Evolutionary conservation across 83 land plant genomes (phyloP).

Genomic region (Picea abies): DNA sequence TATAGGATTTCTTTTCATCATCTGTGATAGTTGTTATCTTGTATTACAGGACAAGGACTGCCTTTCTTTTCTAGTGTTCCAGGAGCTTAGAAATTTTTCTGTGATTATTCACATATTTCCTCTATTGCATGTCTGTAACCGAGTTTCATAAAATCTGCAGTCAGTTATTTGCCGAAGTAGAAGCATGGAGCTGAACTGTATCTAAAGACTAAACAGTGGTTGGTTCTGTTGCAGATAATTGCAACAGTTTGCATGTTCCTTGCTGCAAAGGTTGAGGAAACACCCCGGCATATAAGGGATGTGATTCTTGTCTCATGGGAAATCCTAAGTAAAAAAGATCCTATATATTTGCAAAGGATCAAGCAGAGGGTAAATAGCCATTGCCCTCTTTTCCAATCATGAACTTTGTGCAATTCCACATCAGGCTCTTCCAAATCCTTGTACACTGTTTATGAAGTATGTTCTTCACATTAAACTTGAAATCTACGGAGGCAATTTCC

Average conservation of each 20-base stretch:
- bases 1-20: too few species aligned
- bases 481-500: neutral
- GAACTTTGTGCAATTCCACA: neutral
- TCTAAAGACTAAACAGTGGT: neutral
- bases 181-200: too few species aligned
- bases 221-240: constrained; percentile 34
- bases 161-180: too few species aligned
- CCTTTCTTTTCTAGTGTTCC: too few species aligned
- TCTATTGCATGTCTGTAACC: too few species aligned
- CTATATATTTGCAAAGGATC: constrained; percentile 35
- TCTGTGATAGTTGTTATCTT: too few species aligned
- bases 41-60: too few species aligned
- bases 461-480: neutral
- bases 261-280: constrained; percentile 66
- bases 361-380: constrained; percentile 37
- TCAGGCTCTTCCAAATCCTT: neutral
- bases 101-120: too few species aligned
- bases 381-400: neutral
- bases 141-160: too few species aligned
- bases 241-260: constrained; percentile 67
- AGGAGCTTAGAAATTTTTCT: too few species aligned
- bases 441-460: neutral
- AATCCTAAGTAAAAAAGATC: constrained; percentile 49
- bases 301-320: constrained; percentile 51
- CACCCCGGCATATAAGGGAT: constrained; percentile 41